These are phyloP conservation scores for Stereum hirsutum DNA, from an alignment of 1,284 basidiomycete species.

Conservation along the genomic window DNA sequence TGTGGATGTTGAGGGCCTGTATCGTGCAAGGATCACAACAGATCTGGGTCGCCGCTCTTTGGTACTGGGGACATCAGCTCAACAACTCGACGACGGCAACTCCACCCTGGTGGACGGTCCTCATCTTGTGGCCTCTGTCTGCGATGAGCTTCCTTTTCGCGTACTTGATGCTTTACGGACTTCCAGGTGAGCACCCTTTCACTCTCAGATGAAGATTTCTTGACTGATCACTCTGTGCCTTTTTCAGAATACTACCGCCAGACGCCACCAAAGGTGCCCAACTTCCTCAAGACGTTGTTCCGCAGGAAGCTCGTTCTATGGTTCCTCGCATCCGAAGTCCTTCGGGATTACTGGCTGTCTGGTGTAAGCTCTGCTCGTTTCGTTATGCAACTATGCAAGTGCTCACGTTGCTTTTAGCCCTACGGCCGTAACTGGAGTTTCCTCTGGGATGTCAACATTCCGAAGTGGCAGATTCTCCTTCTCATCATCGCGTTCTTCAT, in stretches of 20 bases:
- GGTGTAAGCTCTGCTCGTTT: constrained; percentile 45
- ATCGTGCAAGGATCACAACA: constrained; percentile 90
- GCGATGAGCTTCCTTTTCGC: constrained; percentile 68
- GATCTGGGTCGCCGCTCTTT: constrained; percentile 87
- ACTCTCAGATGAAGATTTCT: neutral
- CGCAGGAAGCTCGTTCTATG: constrained; percentile 85
- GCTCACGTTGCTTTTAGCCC: constrained; percentile 34
- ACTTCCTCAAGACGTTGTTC: constrained; percentile 83
- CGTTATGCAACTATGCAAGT: constrained; percentile 2
- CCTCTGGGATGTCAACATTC: constrained; percentile 79
- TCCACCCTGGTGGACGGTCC: constrained; percentile 77
- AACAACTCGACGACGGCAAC: constrained; percentile 41
- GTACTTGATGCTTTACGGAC: constrained; percentile 75
- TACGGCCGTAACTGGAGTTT: constrained; percentile 92
- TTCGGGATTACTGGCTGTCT: constrained; percentile 90
- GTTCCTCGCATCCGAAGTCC: constrained; percentile 85
- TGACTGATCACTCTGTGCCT: constrained; percentile 7
- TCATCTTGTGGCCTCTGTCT: constrained; percentile 78
- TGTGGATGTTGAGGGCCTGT: constrained; percentile 85
- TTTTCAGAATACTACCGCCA: constrained; percentile 74
- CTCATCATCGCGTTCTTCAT: constrained; percentile 82
- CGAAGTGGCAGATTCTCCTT: constrained; percentile 75
- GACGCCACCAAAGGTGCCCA: constrained; percentile 87
- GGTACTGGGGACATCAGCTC: constrained; percentile 89
- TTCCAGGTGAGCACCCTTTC: constrained; percentile 56